Evolutionary conservation across 2,329 filamentous ascomycete genomes (phyloP).

Genomic region (Capronia epimyces): DNA sequence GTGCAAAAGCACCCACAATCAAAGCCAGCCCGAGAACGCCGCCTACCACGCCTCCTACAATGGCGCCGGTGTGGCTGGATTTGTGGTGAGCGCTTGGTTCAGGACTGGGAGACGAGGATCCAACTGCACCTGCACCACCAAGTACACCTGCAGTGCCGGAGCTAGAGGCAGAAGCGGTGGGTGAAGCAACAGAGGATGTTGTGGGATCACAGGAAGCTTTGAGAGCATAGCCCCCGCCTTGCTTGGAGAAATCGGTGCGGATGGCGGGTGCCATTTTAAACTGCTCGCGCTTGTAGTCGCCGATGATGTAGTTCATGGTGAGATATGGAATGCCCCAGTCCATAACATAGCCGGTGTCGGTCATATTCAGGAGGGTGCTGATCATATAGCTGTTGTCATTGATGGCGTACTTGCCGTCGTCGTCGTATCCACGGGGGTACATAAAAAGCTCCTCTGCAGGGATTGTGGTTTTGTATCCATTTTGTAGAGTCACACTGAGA

Average conservation of each 20-base stretch:
- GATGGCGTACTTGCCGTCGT: slow-evolving; percentile 19
- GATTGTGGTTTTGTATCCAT: slow-evolving; percentile 25
- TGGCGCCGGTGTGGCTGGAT: slow-evolving; percentile 23
- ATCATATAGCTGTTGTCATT: slow-evolving; percentile 20
- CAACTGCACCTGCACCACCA: neutral
- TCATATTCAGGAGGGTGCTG: slow-evolving; percentile 13
- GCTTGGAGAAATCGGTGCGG: slow-evolving; percentile 13
- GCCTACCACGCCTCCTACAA: slow-evolving; percentile 29
- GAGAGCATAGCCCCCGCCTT: slow-evolving; percentile 17
- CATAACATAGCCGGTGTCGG: slow-evolving; percentile 17
- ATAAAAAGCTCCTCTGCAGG: slow-evolving; percentile 25
- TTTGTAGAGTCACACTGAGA: slow-evolving; percentile 21
- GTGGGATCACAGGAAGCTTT: slow-evolving; percentile 22
- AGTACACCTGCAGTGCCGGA: neutral
- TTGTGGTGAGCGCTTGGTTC: neutral
- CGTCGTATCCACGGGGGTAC: slow-evolving; percentile 21
- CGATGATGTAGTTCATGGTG: slow-evolving; percentile 28
- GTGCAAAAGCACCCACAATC: slow-evolving; percentile 15
- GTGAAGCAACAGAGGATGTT: slow-evolving; percentile 1
- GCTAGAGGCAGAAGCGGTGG: slow-evolving; percentile 3
- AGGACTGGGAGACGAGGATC: neutral
- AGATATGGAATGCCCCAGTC: slow-evolving; percentile 26
- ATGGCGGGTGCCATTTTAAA: slow-evolving; percentile 26
- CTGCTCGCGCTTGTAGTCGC: slow-evolving; percentile 20
- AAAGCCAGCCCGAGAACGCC: slow-evolving; percentile 24